These are phyloP conservation scores for Tolypocladium amazonense DNA, from an alignment of 2,329 filamentous ascomycete genomes.

Conservation along the genomic window DNA sequence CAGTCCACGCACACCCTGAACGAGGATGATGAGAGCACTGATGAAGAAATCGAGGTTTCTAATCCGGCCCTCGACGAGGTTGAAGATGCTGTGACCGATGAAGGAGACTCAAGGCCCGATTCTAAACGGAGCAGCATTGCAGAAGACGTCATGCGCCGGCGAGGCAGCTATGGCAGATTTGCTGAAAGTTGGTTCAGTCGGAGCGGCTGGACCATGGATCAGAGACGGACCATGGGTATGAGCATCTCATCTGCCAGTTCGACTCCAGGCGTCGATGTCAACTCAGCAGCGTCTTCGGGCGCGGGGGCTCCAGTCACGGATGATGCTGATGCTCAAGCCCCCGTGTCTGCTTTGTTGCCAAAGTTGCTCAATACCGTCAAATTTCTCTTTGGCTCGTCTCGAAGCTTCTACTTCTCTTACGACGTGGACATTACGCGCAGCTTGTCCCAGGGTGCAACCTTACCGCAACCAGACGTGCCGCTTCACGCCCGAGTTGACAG, in stretches of 20 bases:
- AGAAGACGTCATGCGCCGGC: conserved; percentile 76
- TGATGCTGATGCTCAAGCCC: conserved; percentile 12
- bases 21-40: conserved; percentile 34
- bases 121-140: conserved; percentile 55
- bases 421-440: conserved; percentile 82
- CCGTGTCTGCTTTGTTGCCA: conserved; percentile 51
- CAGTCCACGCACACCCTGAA: conserved; percentile 27
- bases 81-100: conserved; percentile 26
- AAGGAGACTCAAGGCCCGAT: conserved; percentile 19
- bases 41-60: conserved; percentile 30
- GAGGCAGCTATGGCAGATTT: conserved; percentile 80
- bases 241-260: conserved; percentile 28
- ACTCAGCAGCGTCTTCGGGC: conserved; percentile 7
- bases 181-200: conserved; percentile 86
- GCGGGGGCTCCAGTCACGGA: conserved; percentile 29
- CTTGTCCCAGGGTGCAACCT: conserved; percentile 23
- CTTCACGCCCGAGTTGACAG: conserved; percentile 65
- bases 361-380: conserved; percentile 77
- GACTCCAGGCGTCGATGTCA: conserved; percentile 8
- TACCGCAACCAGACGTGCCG: conserved; percentile 28
- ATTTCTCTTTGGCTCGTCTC: conserved; percentile 70
- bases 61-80: conserved; percentile 29
- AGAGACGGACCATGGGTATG: conserved; percentile 59
- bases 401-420: conserved; percentile 92
- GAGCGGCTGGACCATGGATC: conserved; percentile 67